Base-by-base conservation (phyloP, 2,329 filamentous ascomycete genomes). In the Septoria linicola region DNA sequence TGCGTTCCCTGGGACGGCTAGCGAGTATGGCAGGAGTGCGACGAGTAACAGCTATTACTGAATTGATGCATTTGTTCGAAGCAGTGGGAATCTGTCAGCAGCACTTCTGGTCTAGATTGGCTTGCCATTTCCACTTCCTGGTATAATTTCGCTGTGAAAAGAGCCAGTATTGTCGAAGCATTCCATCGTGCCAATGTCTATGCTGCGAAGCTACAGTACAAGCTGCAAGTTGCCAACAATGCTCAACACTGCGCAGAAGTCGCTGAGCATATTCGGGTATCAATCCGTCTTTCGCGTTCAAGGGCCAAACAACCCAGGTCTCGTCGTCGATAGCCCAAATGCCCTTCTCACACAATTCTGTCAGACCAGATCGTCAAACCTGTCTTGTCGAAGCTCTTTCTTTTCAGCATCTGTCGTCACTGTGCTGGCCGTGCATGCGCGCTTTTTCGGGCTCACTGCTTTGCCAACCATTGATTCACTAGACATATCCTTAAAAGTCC, bases 1-100 rank as follows among this genome's bases (percentile, higher is more conserved):
- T 3, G 75, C 76, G 0, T 82, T 79, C 57, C 78, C 80, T 3
- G 78, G 76, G 6, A 73, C 73, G 0, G 65, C 49, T 30, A 46
- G 43, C 3, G 61, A 66, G n/a, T 65, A 67, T 48, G 57, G 51
- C 14, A 51, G 63, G n/a, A 63, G 59, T 41, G 58, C 51, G 10
- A 63, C 64, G 27, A 64, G 63, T 34, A 61, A 53, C 43, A 65
- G 61, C 51, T 67, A 67, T 46, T 67, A 66, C 36, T 66, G 31
- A 49, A 31, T 27, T 10, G n/a, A n/a, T n/a, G n/a, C n/a, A n/a
- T n/a, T n/a, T n/a, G n/a, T n/a, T n/a, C n/a, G n/a, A n/a, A n/a
- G n/a, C n/a, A n/a, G n/a, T n/a, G n/a, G n/a, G n/a, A n/a, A n/a
- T n/a, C n/a, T n/a, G n/a, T n/a, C n/a, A n/a, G n/a, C n/a, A n/a